Evolutionary conservation across 805 yeast species (phyloP), one percentile per base, ranked within the genome.

Genomic region (Nakazawaea sp.): DNA sequence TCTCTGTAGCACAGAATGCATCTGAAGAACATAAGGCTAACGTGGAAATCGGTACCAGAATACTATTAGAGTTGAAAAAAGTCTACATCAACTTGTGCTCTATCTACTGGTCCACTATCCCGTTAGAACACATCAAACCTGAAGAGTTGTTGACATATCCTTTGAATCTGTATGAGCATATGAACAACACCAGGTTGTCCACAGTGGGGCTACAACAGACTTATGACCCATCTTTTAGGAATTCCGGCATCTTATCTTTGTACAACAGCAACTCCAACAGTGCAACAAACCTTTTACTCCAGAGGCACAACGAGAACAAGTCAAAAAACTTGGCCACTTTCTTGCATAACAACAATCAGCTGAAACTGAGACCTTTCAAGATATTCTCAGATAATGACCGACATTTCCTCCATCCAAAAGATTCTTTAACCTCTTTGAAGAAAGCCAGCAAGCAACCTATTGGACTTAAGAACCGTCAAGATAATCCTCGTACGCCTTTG

Each of bases 171-270:
- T 47, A 56, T 43, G 54, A 49, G 12, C 33, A 51, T 12, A 48
- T 56, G 41, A 48, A 54, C 15, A 41, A 37, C 20, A 38, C 61
- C 25, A 55, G 71, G 38, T 41, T 68, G 6, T 65, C 71, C 4
- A 39, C 45, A 6, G 21, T 62, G 16, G 70, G 69, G 1, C 35
- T 66, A 16, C 52, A 50, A 26, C 68, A 66, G 32, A 49, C 63
- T 18, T 47, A 38, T 17, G 64, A 66, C 44, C 68, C 70, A 13
- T 38, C 57, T 6, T 50, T 53, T n/a, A 57, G 73, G 48, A 58
- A 70, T 37, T 64, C 70, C 18, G 58, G 59, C 11, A 52, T 67
- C 20, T 39, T 67, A 18, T 58, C 65, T 4, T 50, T 60, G 45
- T 45, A 55, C 27, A 61, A 56, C 18, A 48, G 48, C 20, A 41